Conservation (phyloP, 345 rosid species). For the Arabidopsis suecica region DNA sequence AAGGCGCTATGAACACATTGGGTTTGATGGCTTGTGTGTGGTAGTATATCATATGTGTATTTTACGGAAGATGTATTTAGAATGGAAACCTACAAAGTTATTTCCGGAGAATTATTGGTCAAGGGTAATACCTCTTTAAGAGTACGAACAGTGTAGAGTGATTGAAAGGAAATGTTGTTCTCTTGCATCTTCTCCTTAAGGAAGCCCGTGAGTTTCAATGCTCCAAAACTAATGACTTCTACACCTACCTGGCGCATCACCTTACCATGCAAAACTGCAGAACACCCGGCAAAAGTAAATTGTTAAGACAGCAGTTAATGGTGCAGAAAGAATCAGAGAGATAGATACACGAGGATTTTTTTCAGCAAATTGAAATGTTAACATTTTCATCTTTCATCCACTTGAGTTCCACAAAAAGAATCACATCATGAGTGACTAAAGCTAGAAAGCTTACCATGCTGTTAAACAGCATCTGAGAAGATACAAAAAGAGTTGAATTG, state of each 20-base stretch:
- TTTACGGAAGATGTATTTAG: slow-evolving; percentile 1
- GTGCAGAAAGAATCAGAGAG: slow-evolving; percentile 7
- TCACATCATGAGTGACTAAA: not conserved
- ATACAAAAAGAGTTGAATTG: not conserved
- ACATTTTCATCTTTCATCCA: slow-evolving; percentile 11
- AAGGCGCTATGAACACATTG: not conserved
- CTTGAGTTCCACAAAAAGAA: slow-evolving; percentile 17
- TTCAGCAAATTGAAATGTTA: not conserved
- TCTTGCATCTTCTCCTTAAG: slow-evolving; percentile 84
- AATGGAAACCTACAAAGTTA: slow-evolving; percentile 18
- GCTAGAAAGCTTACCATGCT: not conserved
- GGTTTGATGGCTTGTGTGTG: not conserved
- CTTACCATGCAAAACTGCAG: slow-evolving; percentile 84
- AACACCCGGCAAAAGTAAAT: slow-evolving; percentile 29
- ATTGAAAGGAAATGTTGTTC: slow-evolving; percentile 67
- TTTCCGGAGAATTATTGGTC: slow-evolving; percentile 14
- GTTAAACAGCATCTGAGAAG: slow-evolving; percentile 9
- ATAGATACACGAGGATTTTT: slow-evolving; percentile 10
- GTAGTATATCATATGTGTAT: not conserved
- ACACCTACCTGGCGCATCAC: slow-evolving; percentile 91
- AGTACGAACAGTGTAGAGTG: slow-evolving; percentile 80
- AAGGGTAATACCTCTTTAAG: slow-evolving; percentile 73
- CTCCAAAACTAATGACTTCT: slow-evolving; percentile 85
- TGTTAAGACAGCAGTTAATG: slow-evolving; percentile 31
- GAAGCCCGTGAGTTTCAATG: slow-evolving; percentile 81